Conservation (phyloP, 2,329 filamentous ascomycete species). For the Sporothrix curviconia region DNA sequence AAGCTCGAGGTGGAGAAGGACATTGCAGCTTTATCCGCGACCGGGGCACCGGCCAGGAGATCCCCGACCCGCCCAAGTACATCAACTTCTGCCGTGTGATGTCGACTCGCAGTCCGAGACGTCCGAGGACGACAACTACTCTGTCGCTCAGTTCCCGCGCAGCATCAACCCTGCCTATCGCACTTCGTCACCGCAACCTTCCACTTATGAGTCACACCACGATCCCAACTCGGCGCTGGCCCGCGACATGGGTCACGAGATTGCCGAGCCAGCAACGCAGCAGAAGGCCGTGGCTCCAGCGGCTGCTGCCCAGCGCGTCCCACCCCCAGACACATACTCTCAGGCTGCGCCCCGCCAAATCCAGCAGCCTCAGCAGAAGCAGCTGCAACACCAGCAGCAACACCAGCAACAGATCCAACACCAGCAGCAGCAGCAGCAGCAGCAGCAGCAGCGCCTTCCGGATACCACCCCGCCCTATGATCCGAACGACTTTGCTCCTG, state of each 20-base stretch:
- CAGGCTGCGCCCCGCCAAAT: neutral
- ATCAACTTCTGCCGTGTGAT: slow-evolving; percentile 96
- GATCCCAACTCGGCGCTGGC: slow-evolving; percentile 70
- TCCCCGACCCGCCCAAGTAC: slow-evolving; percentile 92
- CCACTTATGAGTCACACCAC: slow-evolving; percentile 85
- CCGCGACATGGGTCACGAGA: slow-evolving; percentile 46
- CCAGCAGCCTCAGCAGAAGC: slow-evolving; percentile 9
- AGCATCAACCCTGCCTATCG: slow-evolving; percentile 94
- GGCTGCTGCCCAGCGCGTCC: neutral
- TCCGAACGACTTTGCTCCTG: slow-evolving; percentile 54
- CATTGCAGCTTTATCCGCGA: slow-evolving; percentile 85
- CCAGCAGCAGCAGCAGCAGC: slow-evolving; percentile 22
- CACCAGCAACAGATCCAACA: slow-evolving; percentile 17
- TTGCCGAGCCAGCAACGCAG: slow-evolving; percentile 31
- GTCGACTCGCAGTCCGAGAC: slow-evolving; percentile 73
- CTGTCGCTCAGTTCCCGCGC: slow-evolving; percentile 89
- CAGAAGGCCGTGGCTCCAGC: neutral
- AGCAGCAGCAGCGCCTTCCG: slow-evolving; percentile 26
- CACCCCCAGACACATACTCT: neutral
- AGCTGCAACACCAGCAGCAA: slow-evolving; percentile 22
- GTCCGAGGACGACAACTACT: slow-evolving; percentile 89
- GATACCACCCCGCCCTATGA: slow-evolving; percentile 32
- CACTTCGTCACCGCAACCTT: slow-evolving; percentile 92
- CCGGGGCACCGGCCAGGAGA: slow-evolving; percentile 88
- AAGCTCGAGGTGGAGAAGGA: slow-evolving; percentile 94